Evolutionary conservation across 2,329 filamentous ascomycete genomes (phyloP), one percentile per base, ranked within the genome.

Genomic region (Sphaerulina musiva): DNA sequence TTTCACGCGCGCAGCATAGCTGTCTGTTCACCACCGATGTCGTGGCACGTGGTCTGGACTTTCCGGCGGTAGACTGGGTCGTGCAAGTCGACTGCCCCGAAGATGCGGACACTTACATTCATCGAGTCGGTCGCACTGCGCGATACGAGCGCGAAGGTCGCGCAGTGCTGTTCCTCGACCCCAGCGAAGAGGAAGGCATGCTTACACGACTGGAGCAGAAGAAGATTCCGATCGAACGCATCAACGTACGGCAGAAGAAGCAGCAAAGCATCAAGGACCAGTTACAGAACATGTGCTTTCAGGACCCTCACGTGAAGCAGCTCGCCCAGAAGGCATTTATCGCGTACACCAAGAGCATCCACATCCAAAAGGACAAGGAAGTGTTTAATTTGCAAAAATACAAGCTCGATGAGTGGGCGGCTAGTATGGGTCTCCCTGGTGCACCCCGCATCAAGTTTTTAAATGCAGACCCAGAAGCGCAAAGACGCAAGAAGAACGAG

Each of bases 51-150:
- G 93, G 93, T 59, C 80, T 98, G 10, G 93, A 98, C 70, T 97
- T 98, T 68, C 93, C 93, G 0, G 86, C 90, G 2, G 93, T 98
- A 0, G 93, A 98, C 70, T 98, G 93, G 87, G 93, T 98, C 4
- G 89, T 98, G n/a, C 93, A 98, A 69, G 80, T 89, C n/a, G 93
- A 98, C 70, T 95, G 89, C 62, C 93, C 93, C 0, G 93, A 98
- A 70, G 92, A 98, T 69, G 87, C 88, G 3, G 93, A 97, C 66
- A 98, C 93, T 0, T 98, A 98, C 66, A 97, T 98, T 62, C 93
- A 98, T 72, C 84, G 93, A 55, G 92, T 96, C 4, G 93, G 93
- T 1, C 83, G 93, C 31, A 97, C 93, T 14, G 93, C 93, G n/a
- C 82, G 92, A 20, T 97, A 95, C 70, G 86, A 96, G 65, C 86